Conservation (phyloP, 2,329 filamentous ascomycete genomes). For the Escovopsis sp. region DNA sequence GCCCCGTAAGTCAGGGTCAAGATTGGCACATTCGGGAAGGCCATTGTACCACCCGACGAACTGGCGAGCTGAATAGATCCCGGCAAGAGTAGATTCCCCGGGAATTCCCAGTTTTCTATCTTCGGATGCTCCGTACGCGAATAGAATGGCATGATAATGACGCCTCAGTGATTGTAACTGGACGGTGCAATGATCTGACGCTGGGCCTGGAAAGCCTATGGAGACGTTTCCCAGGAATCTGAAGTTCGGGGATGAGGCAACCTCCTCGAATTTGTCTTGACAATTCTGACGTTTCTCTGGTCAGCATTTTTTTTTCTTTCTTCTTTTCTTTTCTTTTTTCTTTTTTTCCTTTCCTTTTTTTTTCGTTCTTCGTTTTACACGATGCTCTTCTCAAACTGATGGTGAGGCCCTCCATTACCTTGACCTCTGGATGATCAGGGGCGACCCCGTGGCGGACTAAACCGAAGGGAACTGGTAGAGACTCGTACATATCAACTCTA, state of each 20-base stretch:
- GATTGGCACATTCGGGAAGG: conserved; percentile 60
- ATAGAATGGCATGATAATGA: conserved; percentile 84
- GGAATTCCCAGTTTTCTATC: conserved; percentile 67
- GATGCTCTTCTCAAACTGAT: conserved; percentile 5
- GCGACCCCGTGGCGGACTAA: conserved; percentile 89
- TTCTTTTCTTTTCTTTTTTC: too few relatives aligned
- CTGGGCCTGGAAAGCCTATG: conserved; percentile 42
- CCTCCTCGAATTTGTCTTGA: conserved; percentile 81
- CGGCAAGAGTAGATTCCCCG: conserved; percentile 57
- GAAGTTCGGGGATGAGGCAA: conserved; percentile 69
- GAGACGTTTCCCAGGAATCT: conserved; percentile 83
- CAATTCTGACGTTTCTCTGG: conserved; percentile 47
- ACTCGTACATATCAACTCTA: conserved; percentile 89
- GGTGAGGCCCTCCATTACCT: conserved; percentile 40
- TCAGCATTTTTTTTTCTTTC: not conserved
- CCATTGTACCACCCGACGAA: conserved; percentile 99
- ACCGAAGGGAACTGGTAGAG: conserved; percentile 81
- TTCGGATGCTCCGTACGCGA: conserved; percentile 81
- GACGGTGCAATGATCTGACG: conserved; percentile 34
- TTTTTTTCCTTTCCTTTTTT: too few relatives aligned
- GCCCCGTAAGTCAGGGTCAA: conserved; percentile 60
- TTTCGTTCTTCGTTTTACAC: not conserved
- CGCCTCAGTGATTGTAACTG: conserved; percentile 54
- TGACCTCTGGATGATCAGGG: conserved; percentile 97
- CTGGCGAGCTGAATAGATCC: conserved; percentile 74